Conservation (phyloP, 2,329 filamentous ascomycete species). For the Raffaelea arxii region DNA sequence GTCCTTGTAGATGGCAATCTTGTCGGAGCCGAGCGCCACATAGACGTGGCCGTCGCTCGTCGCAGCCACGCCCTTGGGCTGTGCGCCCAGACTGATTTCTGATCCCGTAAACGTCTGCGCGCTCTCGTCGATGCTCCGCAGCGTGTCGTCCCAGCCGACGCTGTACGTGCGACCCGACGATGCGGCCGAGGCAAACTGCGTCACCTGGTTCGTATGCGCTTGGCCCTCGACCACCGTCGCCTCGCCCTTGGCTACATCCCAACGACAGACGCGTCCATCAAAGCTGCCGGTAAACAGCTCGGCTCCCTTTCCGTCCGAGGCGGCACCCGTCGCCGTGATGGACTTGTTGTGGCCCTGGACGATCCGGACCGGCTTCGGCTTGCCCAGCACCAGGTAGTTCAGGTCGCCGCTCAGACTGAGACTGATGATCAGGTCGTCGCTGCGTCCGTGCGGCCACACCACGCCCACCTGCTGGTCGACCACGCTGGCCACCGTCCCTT, state of each 20-base stretch:
- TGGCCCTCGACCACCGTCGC: constrained; percentile 69
- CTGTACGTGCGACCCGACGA: constrained; percentile 61
- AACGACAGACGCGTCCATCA: constrained; percentile 76
- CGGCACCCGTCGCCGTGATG: constrained; percentile 65
- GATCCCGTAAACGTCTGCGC: constrained; percentile 67
- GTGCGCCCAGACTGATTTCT: constrained; percentile 58
- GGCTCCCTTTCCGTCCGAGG: constrained; percentile 43
- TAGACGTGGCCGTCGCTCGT: constrained; percentile 38
- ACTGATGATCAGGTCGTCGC: constrained; percentile 81
- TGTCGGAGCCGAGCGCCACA: constrained; percentile 44
- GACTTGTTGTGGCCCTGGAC: constrained; percentile 86
- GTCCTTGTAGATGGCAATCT: constrained; percentile 44
- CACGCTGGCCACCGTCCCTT: constrained; percentile 57
- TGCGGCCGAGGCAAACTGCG: constrained; percentile 58
- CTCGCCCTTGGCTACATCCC: constrained; percentile 64
- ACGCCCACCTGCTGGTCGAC: constrained; percentile 89
- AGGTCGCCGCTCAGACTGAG: constrained; percentile 81
- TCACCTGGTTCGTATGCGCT: constrained; percentile 76
- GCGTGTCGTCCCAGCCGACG: constrained; percentile 88
- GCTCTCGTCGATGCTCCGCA: constrained; percentile 67
- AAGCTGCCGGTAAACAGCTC: constrained; percentile 85
- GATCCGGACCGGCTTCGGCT: constrained; percentile 55
- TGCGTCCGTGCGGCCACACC: constrained; percentile 74
- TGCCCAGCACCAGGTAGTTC: constrained; percentile 74
- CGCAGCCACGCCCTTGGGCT: constrained; percentile 66